Evolutionary conservation across 768 basidiomycete species (phyloP), one percentile per base, ranked within the genome.

Genomic region (Boletus tomentosulus): DNA sequence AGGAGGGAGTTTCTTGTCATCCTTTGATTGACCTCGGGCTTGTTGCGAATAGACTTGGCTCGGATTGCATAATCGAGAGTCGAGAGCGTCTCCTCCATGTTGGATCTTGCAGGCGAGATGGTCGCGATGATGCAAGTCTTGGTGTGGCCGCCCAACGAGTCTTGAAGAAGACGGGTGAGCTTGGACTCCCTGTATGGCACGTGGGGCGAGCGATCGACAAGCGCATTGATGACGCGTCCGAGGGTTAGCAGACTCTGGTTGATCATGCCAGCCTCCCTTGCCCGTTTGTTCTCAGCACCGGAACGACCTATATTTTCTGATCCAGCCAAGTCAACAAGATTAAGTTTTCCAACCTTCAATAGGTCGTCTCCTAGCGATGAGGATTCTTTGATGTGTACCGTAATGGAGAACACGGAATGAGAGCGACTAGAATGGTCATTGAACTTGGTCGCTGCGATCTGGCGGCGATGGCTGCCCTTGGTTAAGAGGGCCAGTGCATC

Each of bases 71-170:
- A 99, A 68, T 98, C 94, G 42, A 99, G 85, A 0, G 97, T 99
- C 3, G 95, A 97, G 19, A 97, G 81, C 0, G 97, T 98, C 71
- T 98, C 97, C 70, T 99, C 97, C 74, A 96, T 81, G 66, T 96
- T 98, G 25, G 85, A 90, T 24, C 91, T 84, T 5, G 92, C 90
- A 1, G 97, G 96, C 9, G 93, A 96, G 63, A 98, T 83, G 6
- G 97, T 98, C 0, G 95, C 97, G 57, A 99, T 90, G 65, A 99
- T 93, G 62, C 93, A 96, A 0, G 97, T 99, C 74, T 98, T 98
- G 6, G 97, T 99, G 31, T 86, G 82, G 0, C 97, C 97, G 6
- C 97, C 97, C 5, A 99, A 79, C n/a, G 97, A 99, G 72, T 99
- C 97, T 86, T 98, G 96, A 4, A 99, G 80, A 10, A 99, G 79